Base-by-base conservation (phyloP, 2,329 filamentous ascomycete species). In the Aspergillus sp. region DNA sequence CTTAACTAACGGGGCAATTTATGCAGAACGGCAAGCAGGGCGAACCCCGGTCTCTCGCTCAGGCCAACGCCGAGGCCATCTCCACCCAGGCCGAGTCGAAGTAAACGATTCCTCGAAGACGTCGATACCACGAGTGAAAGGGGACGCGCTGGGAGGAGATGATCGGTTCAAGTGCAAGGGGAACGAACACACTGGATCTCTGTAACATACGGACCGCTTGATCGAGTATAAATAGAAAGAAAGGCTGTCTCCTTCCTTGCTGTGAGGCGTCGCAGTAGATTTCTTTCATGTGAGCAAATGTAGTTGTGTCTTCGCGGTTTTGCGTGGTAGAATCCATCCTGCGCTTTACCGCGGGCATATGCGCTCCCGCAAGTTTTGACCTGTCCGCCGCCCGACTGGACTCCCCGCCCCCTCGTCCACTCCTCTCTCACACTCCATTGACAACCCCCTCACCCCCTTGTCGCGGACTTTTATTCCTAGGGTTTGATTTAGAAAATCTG, bases 1-100 rank as follows among this genome's bases (percentile, higher is more conserved):
- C 45, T 51, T 50, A 60, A 59, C 73, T 76, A 64, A 74, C 63
- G 47, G 59, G 38, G 20, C n/a, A 10, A 53, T 52, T 56, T 14
- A 54, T 54, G 75, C 76, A 97, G 94, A 91, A 91, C 79, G 94
- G 94, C 82, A 97, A 96, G 86, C 90, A 95, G 81, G 88, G 91
- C 73, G 93, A 97, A 45, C 64, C 80, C 70, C 89, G 89, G 84
- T 85, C 81, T 72, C 78, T 97, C 63, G 84, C 76, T 55, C 68
- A 75, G 52, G 82, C 79, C 56, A 82, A 84, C 69, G 71, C 75
- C 55, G 72, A 73, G 49, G 77, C 77, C 50, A 71, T 78, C 64
- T 66, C 70, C 57, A 71, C 77, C 49, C 61, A 73, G 45, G 64
- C 72, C 55, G 70, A 71, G 56, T 66, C 67, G 60, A 76, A 78